A percentile compares a stretch with the other conserved stretches of the same genome.
phyloP scores from a whole-genome alignment of 78 protist genomes.

The Dictyostelium intermedium region DNA sequence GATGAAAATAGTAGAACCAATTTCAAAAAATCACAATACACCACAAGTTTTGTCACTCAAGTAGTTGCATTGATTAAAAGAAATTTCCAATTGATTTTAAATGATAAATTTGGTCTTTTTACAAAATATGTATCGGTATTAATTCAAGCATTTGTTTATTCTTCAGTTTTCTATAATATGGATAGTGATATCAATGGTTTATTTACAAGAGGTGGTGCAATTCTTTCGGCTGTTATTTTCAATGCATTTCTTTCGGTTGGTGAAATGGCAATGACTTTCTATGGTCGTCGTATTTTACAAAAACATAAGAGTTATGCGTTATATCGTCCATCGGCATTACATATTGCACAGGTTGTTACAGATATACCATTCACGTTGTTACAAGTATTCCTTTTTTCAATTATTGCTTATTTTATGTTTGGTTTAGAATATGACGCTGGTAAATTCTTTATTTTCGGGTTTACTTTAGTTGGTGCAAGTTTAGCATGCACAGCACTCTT shows the following conservation, averaged over 20 bases:
- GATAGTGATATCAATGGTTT: neutral
- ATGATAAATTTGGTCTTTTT: conserved; percentile 38
- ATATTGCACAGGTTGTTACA: conserved; percentile 36
- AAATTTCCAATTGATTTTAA: neutral
- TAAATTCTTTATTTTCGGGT: conserved; percentile 42
- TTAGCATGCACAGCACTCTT: conserved; percentile 20
- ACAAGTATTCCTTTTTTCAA: conserved; percentile 38
- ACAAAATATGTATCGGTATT: conserved; percentile 6
- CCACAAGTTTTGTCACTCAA: neutral
- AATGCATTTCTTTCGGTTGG: conserved; percentile 45
- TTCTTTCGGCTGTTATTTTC: neutral
- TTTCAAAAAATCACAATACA: neutral
- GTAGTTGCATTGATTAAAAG: neutral
- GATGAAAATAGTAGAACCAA: neutral
- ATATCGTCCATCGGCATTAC: conserved; percentile 58
- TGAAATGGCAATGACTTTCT: conserved; percentile 23
- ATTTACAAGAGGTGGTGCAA: conserved; percentile 70
- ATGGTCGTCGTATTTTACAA: conserved; percentile 45
- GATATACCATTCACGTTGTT: conserved; percentile 38
- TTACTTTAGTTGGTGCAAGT: neutral
- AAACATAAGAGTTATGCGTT: conserved; percentile 52
- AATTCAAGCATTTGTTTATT: conserved; percentile 56
- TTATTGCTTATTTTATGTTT: conserved; percentile 63
- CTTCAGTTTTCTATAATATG: conserved; percentile 25
- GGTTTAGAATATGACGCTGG: conserved; percentile 20